phyloP scores from a whole-genome alignment of 2,329 filamentous ascomycete species.

The Tympanopsis confertula region DNA sequence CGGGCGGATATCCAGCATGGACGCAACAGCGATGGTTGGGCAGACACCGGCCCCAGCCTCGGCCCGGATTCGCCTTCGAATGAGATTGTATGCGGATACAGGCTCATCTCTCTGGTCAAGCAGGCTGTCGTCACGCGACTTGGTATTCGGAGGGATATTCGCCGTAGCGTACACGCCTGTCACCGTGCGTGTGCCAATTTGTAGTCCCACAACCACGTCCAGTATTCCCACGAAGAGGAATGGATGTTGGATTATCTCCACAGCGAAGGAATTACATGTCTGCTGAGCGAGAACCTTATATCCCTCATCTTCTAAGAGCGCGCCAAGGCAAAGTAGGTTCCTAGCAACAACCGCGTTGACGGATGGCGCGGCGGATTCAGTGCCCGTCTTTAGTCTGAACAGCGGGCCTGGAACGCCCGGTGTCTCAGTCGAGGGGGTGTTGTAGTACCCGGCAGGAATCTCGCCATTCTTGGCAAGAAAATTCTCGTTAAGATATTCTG shows the following conservation, averaged over 20 bases:
- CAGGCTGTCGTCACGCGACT: not conserved
- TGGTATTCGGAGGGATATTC: not conserved
- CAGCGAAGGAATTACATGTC: slow-evolving; percentile 50
- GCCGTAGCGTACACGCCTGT: not conserved
- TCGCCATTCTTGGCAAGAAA: not conserved
- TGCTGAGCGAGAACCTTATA: slow-evolving; percentile 37
- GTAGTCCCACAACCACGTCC: not conserved
- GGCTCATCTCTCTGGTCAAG: not conserved
- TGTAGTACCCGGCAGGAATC: not conserved
- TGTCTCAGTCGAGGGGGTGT: slow-evolving; percentile 39
- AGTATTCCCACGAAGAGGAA: slow-evolving; percentile 35
- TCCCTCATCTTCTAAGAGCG: slow-evolving; percentile 39
- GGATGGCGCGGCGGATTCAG: slow-evolving; percentile 55
- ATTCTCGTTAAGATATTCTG: slow-evolving; percentile 38
- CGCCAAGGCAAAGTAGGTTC: slow-evolving; percentile 47
- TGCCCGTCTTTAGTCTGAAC: slow-evolving; percentile 36
- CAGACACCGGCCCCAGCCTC: slow-evolving; percentile 9
- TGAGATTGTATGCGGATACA: not conserved
- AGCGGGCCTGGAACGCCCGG: slow-evolving; percentile 31
- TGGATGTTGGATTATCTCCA: slow-evolving; percentile 56
- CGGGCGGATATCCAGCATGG: slow-evolving; percentile 21
- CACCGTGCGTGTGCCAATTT: not conserved
- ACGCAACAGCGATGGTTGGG: slow-evolving; percentile 17
- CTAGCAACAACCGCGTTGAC: slow-evolving; percentile 50
- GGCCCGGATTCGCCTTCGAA: not conserved